phyloP scores from a whole-genome alignment of 768 basidiomycete genomes.

The Pholiota microspora region DNA sequence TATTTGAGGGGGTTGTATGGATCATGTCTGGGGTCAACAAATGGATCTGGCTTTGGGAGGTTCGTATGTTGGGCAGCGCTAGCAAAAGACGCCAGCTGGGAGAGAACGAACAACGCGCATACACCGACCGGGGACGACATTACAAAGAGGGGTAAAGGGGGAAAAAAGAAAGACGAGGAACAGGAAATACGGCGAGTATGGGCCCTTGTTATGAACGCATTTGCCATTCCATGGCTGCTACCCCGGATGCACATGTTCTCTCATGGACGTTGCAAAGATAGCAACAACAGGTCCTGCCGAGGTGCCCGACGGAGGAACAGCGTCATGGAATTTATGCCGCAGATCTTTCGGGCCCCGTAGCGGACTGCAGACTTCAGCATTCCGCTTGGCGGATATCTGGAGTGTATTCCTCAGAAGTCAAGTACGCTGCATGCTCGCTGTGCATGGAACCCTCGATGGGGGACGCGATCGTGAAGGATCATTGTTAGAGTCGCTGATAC shows the following conservation, averaged over 20 bases:
- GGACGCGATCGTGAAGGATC: background rate
- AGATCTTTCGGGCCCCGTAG: background rate
- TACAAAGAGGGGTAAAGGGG: background rate
- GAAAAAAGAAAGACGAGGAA: background rate
- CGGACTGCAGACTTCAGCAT: too few species aligned
- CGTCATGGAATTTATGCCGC: background rate
- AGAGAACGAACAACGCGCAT: conserved; percentile 7
- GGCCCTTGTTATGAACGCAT: too few species aligned
- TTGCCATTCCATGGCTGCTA: background rate
- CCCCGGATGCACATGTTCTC: conserved; percentile 4
- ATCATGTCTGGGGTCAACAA: conserved; percentile 32
- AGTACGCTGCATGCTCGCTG: too few species aligned
- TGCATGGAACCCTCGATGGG: too few species aligned
- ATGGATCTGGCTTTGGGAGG: conserved; percentile 35
- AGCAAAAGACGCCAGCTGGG: conserved; percentile 8
- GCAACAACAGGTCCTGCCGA: background rate
- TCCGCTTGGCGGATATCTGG: background rate
- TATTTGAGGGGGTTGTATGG: conserved; percentile 53
- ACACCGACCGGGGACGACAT: conserved; percentile 1
- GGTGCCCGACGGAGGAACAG: background rate
- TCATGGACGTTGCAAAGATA: background rate
- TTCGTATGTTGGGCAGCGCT: conserved; percentile 16
- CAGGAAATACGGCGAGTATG: background rate
- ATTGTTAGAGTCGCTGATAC: too few species aligned
- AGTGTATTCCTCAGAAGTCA: too few species aligned